Conservation (phyloP, 1,284 basidiomycete genomes). For the Flammula alnicola region DNA sequence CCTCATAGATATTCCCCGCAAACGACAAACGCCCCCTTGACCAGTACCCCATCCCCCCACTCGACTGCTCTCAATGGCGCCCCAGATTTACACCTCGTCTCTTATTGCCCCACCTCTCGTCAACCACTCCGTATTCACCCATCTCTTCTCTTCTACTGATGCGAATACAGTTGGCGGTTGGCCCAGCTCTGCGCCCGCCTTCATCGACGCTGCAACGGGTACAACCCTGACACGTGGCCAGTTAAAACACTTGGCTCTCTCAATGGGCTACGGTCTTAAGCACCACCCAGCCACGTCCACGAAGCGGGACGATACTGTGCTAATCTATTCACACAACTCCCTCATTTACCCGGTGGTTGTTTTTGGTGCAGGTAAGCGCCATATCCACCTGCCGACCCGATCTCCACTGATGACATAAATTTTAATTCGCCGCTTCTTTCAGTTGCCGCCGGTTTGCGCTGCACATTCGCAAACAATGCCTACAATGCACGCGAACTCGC, state of each 20-base stretch:
- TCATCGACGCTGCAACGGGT: conserved; percentile 69
- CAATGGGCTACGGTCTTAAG: conserved; percentile 59
- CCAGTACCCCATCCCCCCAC: conserved; percentile 6
- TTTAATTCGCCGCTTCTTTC: conserved; percentile 11
- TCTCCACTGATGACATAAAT: conserved; percentile 4
- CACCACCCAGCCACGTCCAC: conserved; percentile 37
- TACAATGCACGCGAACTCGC: conserved; percentile 49
- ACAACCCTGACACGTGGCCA: conserved; percentile 58
- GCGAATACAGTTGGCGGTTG: conserved; percentile 45
- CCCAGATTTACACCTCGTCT: conserved; percentile 48
- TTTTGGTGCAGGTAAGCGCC: conserved; percentile 49
- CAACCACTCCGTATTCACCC: conserved; percentile 54
- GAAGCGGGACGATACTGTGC: conserved; percentile 47
- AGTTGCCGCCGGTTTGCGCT: conserved; percentile 57
- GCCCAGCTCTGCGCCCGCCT: conserved; percentile 53
- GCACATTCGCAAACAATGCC: conserved; percentile 39
- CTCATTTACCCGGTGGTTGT: conserved; percentile 66
- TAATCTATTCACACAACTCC: conserved; percentile 66
- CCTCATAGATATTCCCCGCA: too few relatives aligned
- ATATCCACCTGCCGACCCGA: not conserved
- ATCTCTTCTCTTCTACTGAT: conserved; percentile 44
- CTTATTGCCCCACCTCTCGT: conserved; percentile 38
- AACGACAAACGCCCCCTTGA: too few relatives aligned
- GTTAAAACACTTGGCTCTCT: conserved; percentile 58
- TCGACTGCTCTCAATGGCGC: conserved; percentile 37